Conservation (phyloP, 2,329 filamentous ascomycete genomes). For the Sporothrix pallida region DNA sequence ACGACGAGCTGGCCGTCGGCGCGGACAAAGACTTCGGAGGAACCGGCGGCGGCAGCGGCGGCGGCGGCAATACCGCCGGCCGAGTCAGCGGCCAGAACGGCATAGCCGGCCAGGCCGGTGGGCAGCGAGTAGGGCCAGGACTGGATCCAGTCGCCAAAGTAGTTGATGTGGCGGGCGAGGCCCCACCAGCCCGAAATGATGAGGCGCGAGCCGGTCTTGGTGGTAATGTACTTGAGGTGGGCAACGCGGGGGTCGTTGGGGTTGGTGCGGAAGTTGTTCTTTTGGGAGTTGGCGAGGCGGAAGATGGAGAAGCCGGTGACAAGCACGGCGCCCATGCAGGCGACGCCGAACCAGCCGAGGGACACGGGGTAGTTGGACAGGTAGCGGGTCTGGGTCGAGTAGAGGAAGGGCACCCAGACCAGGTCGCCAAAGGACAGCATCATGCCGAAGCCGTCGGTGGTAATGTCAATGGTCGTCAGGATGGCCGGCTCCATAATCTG, state of each 20-base stretch:
- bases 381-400: constrained; percentile 83
- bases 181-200: constrained; percentile 94
- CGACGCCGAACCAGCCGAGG: constrained; percentile 72
- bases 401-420: constrained; percentile 90
- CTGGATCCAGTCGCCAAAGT: constrained; percentile 94
- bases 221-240: constrained; percentile 86
- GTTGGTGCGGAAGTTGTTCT: constrained; percentile 91
- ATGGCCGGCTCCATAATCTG: constrained; percentile 88
- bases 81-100: constrained; percentile 65
- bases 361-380: constrained; percentile 79
- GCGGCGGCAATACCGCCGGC: constrained; percentile 55
- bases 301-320: constrained; percentile 85
- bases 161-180: constrained; percentile 89
- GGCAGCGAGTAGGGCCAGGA: constrained; percentile 89
- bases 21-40: constrained; percentile 52
- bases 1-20: constrained; percentile 68
- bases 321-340: constrained; percentile 70
- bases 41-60: constrained; percentile 51
- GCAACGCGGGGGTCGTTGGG: constrained; percentile 78
- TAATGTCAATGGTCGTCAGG: constrained; percentile 93
- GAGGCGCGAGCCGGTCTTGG: constrained; percentile 78
- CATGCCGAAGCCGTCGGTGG: constrained; percentile 89
- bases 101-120: constrained; percentile 82
- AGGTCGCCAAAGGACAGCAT: constrained; percentile 95
- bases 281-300: constrained; percentile 91